Evolutionary conservation across 1,284 basidiomycete species (phyloP).

Genomic region (Cryptococcus sp.): DNA sequence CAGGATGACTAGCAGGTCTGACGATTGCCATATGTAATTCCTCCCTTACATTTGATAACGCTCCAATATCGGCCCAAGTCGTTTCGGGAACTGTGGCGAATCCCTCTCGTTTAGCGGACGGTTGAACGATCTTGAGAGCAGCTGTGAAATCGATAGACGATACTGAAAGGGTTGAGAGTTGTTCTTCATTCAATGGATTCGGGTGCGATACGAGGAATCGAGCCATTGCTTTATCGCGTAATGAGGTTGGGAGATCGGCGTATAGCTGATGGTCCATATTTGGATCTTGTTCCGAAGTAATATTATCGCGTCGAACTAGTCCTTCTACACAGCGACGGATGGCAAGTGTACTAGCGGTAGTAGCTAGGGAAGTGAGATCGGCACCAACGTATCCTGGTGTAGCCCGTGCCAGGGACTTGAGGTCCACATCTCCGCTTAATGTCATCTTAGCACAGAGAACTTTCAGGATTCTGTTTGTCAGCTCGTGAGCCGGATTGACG

Average conservation of each 20-base stretch:
- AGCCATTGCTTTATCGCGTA: constrained; percentile 68
- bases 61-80: constrained; percentile 93
- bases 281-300: constrained; percentile 22
- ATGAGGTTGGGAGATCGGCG: constrained; percentile 40
- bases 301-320: constrained; percentile 51
- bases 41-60: constrained; percentile 74
- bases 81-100: constrained; percentile 96
- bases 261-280: constrained; percentile 34
- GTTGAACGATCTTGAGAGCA: constrained; percentile 83
- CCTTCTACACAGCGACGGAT: constrained; percentile 94
- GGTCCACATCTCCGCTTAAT: constrained; percentile 39
- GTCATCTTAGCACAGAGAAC: constrained; percentile 51
- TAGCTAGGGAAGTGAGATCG: constrained; percentile 83
- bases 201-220: constrained; percentile 85
- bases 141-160: constrained; percentile 70
- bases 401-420: constrained; percentile 66
- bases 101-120: constrained; percentile 94
- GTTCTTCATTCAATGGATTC: constrained; percentile 65
- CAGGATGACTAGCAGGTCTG: constrained; percentile 85
- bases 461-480: constrained; percentile 63
- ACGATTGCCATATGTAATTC: constrained; percentile 97
- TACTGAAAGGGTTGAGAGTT: constrained; percentile 76
- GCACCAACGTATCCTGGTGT: constrained; percentile 98
- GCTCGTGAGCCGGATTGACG: neutral
- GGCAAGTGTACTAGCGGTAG: constrained; percentile 90